These are phyloP conservation scores for Syncephalis plumigaleata DNA, from an alignment of 371 early-diverging fungal genomes.

Conservation along the genomic window DNA sequence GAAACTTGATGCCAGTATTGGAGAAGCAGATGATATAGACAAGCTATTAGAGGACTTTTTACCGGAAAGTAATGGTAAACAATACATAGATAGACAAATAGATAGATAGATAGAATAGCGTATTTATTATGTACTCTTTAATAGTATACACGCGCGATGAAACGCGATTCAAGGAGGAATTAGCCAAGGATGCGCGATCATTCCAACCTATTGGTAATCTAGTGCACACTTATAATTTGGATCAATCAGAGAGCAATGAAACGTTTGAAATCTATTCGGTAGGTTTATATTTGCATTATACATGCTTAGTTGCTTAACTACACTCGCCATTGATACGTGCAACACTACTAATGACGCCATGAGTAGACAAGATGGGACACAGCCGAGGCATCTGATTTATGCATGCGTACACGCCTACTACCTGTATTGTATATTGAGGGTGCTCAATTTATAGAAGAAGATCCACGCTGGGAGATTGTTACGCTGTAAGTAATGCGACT, in stretches of 20 bases:
- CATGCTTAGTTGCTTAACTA: not conserved
- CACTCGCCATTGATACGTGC: no score
- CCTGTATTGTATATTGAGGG: constrained; percentile 79
- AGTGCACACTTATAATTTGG: not conserved
- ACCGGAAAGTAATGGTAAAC: constrained; percentile 17
- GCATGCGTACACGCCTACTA: constrained; percentile 46
- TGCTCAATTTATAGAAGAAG: constrained; percentile 72
- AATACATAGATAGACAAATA: no score
- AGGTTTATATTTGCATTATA: not conserved
- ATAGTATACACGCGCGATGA: not conserved
- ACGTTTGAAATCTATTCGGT: not conserved
- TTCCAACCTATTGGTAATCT: not conserved
- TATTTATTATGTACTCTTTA: not conserved
- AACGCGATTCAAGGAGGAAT: not conserved
- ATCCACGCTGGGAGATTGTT: constrained; percentile 66
- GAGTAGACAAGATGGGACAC: no score
- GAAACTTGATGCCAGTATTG: constrained; percentile 12
- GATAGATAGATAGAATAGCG: not conserved
- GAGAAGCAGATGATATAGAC: constrained; percentile 23
- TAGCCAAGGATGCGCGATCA: not conserved
- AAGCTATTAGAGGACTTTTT: constrained; percentile 21
- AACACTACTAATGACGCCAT: no score
- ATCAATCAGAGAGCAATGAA: not conserved
- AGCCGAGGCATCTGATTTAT: no score
- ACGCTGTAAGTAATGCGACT: constrained; percentile 26